Evolutionary conservation across 2,329 filamentous ascomycete species (phyloP).

Genomic region (Apiospora hydei): DNA sequence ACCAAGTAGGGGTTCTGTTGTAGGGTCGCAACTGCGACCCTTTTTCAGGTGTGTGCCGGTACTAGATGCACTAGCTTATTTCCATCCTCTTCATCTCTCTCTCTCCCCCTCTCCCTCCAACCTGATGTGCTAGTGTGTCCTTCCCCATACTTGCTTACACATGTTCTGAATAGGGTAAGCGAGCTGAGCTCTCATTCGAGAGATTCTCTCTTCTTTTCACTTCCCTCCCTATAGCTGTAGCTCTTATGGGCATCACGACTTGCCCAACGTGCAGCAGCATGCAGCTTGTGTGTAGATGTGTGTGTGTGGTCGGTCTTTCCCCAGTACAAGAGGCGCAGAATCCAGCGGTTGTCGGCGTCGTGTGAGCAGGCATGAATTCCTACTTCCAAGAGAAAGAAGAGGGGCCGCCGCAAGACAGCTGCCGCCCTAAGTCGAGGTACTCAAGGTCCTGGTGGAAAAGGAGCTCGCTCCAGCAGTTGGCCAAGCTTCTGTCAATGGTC

Average conservation of each 20-base stretch:
- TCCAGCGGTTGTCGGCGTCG: not conserved
- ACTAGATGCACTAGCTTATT: conserved; percentile 5
- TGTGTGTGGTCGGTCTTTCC: not conserved
- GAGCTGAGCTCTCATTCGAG: conserved; percentile 2
- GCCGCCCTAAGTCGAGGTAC: not conserved
- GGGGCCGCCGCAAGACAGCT: not conserved
- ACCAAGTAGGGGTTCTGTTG: not conserved
- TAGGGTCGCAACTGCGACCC: conserved; percentile 12
- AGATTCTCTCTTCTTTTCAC: not conserved
- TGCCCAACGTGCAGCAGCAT: not conserved
- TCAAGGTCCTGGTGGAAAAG: not conserved
- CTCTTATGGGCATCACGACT: conserved; percentile 6
- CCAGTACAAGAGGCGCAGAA: not conserved
- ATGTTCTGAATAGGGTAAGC: not conserved
- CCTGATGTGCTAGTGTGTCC: not conserved
- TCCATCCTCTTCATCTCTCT: not conserved
- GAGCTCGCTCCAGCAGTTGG: not conserved
- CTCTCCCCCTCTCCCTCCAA: not conserved
- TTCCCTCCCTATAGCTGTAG: not conserved
- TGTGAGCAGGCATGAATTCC: not conserved
- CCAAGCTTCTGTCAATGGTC: not conserved
- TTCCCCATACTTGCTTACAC: not conserved
- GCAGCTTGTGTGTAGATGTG: not conserved
- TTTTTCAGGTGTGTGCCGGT: conserved; percentile 15
- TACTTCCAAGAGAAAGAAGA: not conserved